Base-by-base conservation (phyloP, 768 basidiomycete genomes). In the Lentinula lateritia region DNA sequence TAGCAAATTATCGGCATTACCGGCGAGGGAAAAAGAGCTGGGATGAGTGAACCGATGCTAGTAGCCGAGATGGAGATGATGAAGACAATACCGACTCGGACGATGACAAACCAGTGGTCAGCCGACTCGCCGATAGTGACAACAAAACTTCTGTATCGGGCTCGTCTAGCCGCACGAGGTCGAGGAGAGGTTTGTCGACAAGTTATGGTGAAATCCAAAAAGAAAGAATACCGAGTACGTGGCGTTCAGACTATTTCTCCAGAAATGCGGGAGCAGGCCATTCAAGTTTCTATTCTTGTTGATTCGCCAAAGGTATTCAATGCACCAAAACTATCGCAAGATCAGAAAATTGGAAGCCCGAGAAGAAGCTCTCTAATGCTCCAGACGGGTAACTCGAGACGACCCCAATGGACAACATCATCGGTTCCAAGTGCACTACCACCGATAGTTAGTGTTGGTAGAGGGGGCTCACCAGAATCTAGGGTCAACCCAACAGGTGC, bases 241-340 rank as follows among this genome's bases (percentile, higher is more conserved):
- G 90, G 87, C 62, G 83, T 91, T 61, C 92, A 94, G 74, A 92
- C 91, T 56, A 73, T 79, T 62, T 71, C 76, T 43, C 78, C 76
- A 55, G 83, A 85, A 67, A 80, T 78, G 66, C 77, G 78, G 58
- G 79, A 76, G 66, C 79, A 83, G 69, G 79, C 78, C 48, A 78
- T 90, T 61, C 91, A 92, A 78, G 86, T 83, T 54, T 75, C 52
- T 65, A 64, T 34, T 56, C 55, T 56, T 56, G 64, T 71, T 60
- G 71, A 69, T 57, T 43, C 71, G 50, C 63, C 66, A 32, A 68
- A 65, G 65, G 65, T 68, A 61, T 58, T 62, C 35, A 61, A 63
- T 39, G 18, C 58, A 18, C 50, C 16, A 18, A 28, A 36, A 36
- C 65, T 61, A 60, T 59, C 28, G 18, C 45, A 61, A 64, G 67